Conservation (phyloP, 768 basidiomycete genomes). For the Suillus lakei region DNA sequence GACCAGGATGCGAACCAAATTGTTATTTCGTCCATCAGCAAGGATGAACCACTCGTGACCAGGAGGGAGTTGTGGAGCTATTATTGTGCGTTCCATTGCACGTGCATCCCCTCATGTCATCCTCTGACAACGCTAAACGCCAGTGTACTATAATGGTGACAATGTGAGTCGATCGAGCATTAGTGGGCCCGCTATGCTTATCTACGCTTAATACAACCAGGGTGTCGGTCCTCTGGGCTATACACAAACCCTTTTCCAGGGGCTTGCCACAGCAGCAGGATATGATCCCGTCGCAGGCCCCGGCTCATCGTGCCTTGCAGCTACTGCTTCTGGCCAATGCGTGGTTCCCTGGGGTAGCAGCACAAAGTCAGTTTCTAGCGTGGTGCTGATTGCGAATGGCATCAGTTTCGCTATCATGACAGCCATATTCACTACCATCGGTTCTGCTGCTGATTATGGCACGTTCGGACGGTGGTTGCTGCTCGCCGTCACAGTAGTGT, state of each 20-base stretch:
- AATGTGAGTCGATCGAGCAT: constrained; percentile 50
- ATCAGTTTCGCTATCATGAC: constrained; percentile 84
- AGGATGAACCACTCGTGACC: constrained; percentile 72
- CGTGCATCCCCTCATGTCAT: not conserved
- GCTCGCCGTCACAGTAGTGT: constrained; percentile 70
- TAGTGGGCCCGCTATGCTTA: not conserved
- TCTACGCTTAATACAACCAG: constrained; percentile 34
- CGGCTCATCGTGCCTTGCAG: constrained; percentile 68
- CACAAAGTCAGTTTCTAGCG: constrained; percentile 73
- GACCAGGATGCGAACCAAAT: constrained; percentile 17
- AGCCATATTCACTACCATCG: constrained; percentile 78
- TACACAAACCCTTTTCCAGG: constrained; percentile 77
- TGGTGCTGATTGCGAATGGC: constrained; percentile 80
- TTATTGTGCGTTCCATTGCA: constrained; percentile 55
- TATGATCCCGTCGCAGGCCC: constrained; percentile 72
- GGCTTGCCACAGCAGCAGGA: constrained; percentile 71
- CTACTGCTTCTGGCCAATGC: constrained; percentile 68
- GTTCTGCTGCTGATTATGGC: constrained; percentile 43
- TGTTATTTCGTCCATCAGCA: constrained; percentile 46
- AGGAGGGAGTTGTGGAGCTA: constrained; percentile 81
- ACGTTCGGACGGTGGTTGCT: constrained; percentile 79
- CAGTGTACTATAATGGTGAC: constrained; percentile 84
- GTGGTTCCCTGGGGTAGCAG: constrained; percentile 79
- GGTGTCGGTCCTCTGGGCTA: constrained; percentile 73
- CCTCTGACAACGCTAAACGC: not conserved